Conservation (phyloP, 305 asterid species). For the Ruellia speciosa region DNA sequence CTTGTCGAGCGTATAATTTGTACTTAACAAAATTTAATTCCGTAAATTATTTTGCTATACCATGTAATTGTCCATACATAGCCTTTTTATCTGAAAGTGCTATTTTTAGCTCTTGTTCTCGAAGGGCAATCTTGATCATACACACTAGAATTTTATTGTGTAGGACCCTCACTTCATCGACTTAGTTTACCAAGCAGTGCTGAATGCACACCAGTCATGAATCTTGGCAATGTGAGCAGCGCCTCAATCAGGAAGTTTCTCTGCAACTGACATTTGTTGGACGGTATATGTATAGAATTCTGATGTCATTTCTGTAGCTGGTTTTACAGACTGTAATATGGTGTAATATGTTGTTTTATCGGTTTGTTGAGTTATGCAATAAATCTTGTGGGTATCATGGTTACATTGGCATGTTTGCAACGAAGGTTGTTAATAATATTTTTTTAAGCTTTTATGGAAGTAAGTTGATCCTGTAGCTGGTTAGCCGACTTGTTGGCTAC, state of each 20-base stretch:
- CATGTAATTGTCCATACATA: no score
- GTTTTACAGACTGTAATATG: background rate
- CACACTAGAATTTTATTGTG: constrained; percentile 3
- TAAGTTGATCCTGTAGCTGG: background rate
- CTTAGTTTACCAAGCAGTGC: constrained; percentile 56
- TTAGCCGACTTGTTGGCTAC: background rate
- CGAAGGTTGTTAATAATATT: background rate
- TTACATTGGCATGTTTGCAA: constrained; percentile 2
- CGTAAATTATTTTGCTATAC: no score
- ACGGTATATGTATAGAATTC: constrained; percentile 17
- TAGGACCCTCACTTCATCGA: constrained; percentile 69
- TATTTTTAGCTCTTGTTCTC: background rate
- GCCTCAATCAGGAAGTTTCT: constrained; percentile 1
- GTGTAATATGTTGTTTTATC: background rate
- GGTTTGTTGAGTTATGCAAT: constrained; percentile 10
- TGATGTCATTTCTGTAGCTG: constrained; percentile 9
- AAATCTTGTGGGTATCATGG: background rate
- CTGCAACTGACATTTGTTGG: constrained; percentile 14
- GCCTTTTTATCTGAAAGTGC: background rate
- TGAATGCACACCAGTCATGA: constrained; percentile 40
- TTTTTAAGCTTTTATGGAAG: background rate
- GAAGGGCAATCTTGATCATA: background rate
- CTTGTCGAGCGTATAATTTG: no score
- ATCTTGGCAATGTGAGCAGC: background rate
- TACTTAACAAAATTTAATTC: no score